These are phyloP conservation scores for Nothomitra cinnamomea DNA, from an alignment of 2,329 filamentous ascomycete genomes.

Conservation along the genomic window DNA sequence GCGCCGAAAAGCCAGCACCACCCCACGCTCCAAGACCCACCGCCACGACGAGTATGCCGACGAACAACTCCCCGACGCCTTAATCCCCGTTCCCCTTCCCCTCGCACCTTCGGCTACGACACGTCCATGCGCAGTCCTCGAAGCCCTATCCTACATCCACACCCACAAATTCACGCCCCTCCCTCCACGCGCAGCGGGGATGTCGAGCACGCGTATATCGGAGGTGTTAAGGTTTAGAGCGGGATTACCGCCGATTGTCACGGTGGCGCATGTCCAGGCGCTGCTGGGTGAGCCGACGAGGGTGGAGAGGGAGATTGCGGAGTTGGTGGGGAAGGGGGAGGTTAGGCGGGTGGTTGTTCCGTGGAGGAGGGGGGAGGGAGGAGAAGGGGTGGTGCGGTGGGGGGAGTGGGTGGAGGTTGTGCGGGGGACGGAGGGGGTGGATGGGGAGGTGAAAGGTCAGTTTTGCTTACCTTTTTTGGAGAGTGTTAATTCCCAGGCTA, in stretches of 20 bases:
- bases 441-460: constrained; percentile 26
- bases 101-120: constrained; percentile 36
- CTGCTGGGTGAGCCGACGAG: constrained; percentile 44
- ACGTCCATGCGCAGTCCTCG: constrained; percentile 39
- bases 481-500: background rate
- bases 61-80: constrained; percentile 26
- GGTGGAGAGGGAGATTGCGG: constrained; percentile 49
- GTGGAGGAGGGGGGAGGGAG: constrained; percentile 36
- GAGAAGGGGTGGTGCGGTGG: constrained; percentile 46
- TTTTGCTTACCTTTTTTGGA: no score
- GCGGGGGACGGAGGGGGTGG: constrained; percentile 19
- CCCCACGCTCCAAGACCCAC: constrained; percentile 15
- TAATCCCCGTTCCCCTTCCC: constrained; percentile 43
- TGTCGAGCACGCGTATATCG: constrained; percentile 45
- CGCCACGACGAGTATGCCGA: constrained; percentile 13
- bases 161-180: constrained; percentile 46
- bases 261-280: constrained; percentile 47
- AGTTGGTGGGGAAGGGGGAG: constrained; percentile 38
- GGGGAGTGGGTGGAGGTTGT: constrained; percentile 37
- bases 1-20: constrained; percentile 22
- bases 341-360: constrained; percentile 48
- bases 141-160: constrained; percentile 46
- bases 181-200: constrained; percentile 38
- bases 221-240: constrained; percentile 45
- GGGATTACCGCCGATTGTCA: constrained; percentile 45